Base-by-base conservation (phyloP, 2,329 filamentous ascomycete species). In the Colletotrichum musicola region DNA sequence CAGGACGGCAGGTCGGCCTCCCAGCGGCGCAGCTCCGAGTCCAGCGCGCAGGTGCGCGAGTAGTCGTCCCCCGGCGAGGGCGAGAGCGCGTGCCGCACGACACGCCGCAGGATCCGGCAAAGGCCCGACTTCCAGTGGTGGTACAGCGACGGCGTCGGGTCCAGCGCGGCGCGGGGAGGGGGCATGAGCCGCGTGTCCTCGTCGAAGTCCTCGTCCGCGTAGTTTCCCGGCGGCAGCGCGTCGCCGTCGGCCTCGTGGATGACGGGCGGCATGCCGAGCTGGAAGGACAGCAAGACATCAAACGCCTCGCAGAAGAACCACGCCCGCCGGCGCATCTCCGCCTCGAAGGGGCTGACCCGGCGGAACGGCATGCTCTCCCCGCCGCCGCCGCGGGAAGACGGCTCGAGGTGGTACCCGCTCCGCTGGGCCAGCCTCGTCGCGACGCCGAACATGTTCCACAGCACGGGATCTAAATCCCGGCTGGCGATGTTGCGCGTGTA, bases 251-350 rank as follows among this genome's bases (percentile, higher is more conserved):
- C 80, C n/a, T 83, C 78, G 57, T 83, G 79, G 55, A 86, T 79
- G 62, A 83, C 82, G n/a, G 82, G 77, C 1, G 86, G 85, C 73
- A 87, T 81, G 9, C 85, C 84, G n/a, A 85, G 81, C 74, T 87
- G 84, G 68, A 84, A 85, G 1, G 84, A 84, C 53, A 85, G 81
- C 3, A 86, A 71, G 4, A 83, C 75, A 71, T 88, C 85, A 18
- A 82, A 82, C 0, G 83, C 77, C 69, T 84, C 81, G 16, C 82
- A 78, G 71, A 82, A 79, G 59, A 84, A 81, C 83, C 85, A 87
- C 2, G 78, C 77, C 18, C 85, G 78, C 4, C 85, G 81, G 18
- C 85, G 81, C 78, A 87, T 84, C 75, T 87, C 85, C 20, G 79
- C 82, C 57, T 86, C 82, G 62, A 86, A 87, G 0, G 83, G 80